Base-by-base conservation (phyloP, 2,329 filamentous ascomycete species). In the Pseudofabraea citricarpa region DNA sequence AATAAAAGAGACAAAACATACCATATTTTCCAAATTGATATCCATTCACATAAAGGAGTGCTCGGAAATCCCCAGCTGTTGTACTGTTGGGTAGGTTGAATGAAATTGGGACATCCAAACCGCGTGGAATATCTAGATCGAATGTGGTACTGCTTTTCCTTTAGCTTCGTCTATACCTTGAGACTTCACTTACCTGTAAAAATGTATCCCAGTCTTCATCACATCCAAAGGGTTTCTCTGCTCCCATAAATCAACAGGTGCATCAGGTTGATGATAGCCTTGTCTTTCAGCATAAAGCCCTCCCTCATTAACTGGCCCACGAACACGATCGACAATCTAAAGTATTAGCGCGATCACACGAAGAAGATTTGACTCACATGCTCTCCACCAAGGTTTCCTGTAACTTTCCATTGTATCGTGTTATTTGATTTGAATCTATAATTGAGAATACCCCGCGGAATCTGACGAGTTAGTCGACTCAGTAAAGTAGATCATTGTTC, bases 41-140 rank as follows among this genome's bases (percentile, higher is more conserved):
- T 2, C 85, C 85, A 50, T 88, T 88, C 37, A 88, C 79, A 52
- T 75, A 89, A 8, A 88, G 63, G 53, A 83, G 73, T 2, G 70
- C 76, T n/a, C 83, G 70, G 2, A 59, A 58, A 43, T 69, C 67
- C 32, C 67, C 65, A 55, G 83, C 79, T 0, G 65, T 65, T 50
- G 84, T 80, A 1, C 69, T 69, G 2, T 83, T 56, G 0, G 78
- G 78, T 10, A 79, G 49, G 70, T 67, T 43, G 72, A 27, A 27
- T n/a, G 24, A 27, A 8, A 84, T 55, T 0, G 80, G 79, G 8
- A 81, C 71, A 49, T 85, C 80, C 59, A 74, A 79, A 33, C 66
- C 66, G 0, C 57, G 47, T 0, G 79, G 77, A 0, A 83, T 54
- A 35, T 75, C 56, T 9, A 84, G 68, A 6, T 68, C 62, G 47